Conservation (phyloP, 768 basidiomycete species). For the Tephrocybe sp. region DNA sequence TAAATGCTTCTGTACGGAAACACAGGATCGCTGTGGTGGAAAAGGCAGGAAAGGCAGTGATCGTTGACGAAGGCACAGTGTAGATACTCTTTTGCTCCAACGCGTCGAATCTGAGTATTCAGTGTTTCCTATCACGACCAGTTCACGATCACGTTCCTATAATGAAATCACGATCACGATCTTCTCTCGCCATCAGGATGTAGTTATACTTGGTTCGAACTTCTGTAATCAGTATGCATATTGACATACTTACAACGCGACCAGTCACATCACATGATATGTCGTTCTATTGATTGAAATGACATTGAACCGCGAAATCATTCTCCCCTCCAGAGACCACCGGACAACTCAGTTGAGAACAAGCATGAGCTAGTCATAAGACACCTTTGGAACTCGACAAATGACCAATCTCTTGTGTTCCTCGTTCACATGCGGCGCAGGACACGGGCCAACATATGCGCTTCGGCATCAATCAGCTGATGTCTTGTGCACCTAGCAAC, state of each 20-base stretch:
- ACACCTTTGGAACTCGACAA: neutral
- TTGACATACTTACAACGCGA: too few relatives aligned
- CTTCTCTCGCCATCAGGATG: too few relatives aligned
- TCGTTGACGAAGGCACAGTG: slow-evolving; percentile 19
- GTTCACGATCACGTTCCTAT: too few relatives aligned
- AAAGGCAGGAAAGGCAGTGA: slow-evolving; percentile 25
- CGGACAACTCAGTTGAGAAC: too few relatives aligned
- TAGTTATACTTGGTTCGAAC: too few relatives aligned
- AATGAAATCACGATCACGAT: too few relatives aligned
- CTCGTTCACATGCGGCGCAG: neutral
- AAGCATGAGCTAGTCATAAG: neutral
- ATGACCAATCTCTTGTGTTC: too few relatives aligned
- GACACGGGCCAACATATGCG: neutral
- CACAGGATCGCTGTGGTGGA: slow-evolving; percentile 38
- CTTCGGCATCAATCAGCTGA: slow-evolving; percentile 9
- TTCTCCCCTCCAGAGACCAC: too few relatives aligned
- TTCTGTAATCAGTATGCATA: too few relatives aligned
- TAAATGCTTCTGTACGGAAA: slow-evolving; percentile 39
- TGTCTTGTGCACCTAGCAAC: neutral
- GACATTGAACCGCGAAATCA: too few relatives aligned
- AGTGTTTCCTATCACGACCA: too few relatives aligned
- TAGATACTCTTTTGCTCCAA: neutral
- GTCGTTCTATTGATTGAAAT: neutral
- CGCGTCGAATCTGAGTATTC: too few relatives aligned
- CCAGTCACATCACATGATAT: slow-evolving; percentile 11